Base-by-base conservation (phyloP, 306 rosid genomes). In the Inga oerstediana region DNA sequence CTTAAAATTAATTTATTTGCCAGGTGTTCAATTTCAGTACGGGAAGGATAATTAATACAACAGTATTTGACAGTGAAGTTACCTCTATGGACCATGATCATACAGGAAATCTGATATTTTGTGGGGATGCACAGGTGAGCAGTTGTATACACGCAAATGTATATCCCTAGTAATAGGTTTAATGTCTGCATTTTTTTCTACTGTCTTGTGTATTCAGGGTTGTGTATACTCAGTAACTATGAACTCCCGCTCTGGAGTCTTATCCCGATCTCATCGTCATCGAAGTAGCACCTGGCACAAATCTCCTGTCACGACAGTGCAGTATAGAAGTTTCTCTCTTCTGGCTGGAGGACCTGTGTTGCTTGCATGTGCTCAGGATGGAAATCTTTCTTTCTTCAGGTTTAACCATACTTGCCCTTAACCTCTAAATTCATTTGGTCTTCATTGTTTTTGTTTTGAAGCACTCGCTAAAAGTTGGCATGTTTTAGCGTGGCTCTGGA, bases 1-100 rank as follows among this genome's bases (percentile, higher is more conserved):
- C 65, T 75, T 6, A 62, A 82, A 34, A 37, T 43, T 82, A 58
- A 67, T 79, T 81, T 51, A 51, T 88, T 69, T 84, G 73, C 76
- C 88, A 96, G 99, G 99, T 96, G 73, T 88, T 92, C 84, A 96
- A 96, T 90, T 96, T 92, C 91, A 96, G 99, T 92, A 96, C 99
- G 0, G 98, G 99, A 71, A 92, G 99, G 93, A 77, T 86, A 77
- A 86, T 96, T 84, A 91, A 91, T 87, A 93, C 91, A 86, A 75
- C 89, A 65, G 84, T 85, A 54, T 89, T 93, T 82, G 97, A 90
- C 80, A 79, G 96, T 85, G 96, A 89, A 90, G 97, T 93, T 82
- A 93, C 98, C 46, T 76, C 99, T 59, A 91, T 96, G 77, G 77
- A 73, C 77, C 77, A 73, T 16, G 77, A 73, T 73, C 77, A 73